Conservation (phyloP, 2,329 filamentous ascomycete species). For the Cadophora gregata region DNA sequence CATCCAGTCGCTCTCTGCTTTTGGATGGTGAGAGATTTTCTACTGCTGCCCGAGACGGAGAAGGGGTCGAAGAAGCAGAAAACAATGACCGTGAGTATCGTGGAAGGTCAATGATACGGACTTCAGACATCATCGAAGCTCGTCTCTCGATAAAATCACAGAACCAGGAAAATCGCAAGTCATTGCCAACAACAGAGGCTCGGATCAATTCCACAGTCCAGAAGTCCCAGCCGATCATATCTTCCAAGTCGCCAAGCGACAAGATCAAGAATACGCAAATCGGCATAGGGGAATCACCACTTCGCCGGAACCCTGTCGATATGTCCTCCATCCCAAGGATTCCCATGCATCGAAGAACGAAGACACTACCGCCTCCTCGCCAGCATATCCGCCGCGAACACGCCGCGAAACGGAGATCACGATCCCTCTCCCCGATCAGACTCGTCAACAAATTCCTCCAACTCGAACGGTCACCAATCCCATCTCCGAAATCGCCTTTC, state of each 20-base stretch:
- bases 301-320: constrained; percentile 24
- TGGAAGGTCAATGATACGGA: constrained; percentile 34
- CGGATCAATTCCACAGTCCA: background rate
- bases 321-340: background rate
- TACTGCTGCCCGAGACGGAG: background rate
- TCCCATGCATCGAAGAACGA: background rate
- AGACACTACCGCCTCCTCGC: background rate
- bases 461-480: background rate
- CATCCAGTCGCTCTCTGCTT: background rate
- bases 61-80: constrained; percentile 3
- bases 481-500: constrained; percentile 21
- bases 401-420: background rate
- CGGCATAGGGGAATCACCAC: constrained; percentile 27
- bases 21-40: constrained; percentile 8
- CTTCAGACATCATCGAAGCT: constrained; percentile 32
- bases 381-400: background rate
- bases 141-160: constrained; percentile 23
- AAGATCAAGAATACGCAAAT: constrained; percentile 7
- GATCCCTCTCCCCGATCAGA: background rate
- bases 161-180: background rate
- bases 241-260: background rate
- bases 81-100: constrained; percentile 11
- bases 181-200: background rate
- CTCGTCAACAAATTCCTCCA: background rate
- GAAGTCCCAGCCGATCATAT: background rate